Evolutionary conservation across 306 rosid genomes (phyloP).

Genomic region (Fragaria nilgerrensis): DNA sequence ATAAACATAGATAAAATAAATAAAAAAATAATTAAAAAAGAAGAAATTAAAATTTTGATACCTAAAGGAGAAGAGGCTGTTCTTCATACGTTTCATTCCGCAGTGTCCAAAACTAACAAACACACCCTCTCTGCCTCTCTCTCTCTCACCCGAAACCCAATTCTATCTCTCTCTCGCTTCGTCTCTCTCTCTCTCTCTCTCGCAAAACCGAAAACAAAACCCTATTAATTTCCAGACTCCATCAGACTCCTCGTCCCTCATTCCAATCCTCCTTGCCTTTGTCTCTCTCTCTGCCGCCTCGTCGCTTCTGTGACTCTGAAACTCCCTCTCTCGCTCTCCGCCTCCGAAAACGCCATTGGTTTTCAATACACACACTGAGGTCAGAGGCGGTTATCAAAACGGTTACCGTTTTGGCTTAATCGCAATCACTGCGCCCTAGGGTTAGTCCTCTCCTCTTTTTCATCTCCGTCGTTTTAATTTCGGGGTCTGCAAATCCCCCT

Average conservation of each 20-base stretch:
- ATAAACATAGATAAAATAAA: not conserved
- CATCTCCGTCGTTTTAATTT: not conserved
- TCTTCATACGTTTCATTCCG: conserved; percentile 63
- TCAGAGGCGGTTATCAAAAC: conserved; percentile 48
- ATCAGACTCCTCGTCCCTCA: conserved; percentile 12
- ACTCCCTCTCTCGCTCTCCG: not conserved
- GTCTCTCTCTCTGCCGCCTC: not conserved
- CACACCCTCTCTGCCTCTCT: conserved; percentile 15
- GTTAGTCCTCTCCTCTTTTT: conserved; percentile 39
- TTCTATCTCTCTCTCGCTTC: conserved; percentile 25
- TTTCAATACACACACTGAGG: conserved; percentile 5
- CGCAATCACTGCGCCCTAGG: conserved; percentile 63
- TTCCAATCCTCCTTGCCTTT: conserved; percentile 14
- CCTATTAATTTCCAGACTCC: conserved; percentile 42
- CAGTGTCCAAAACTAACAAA: conserved; percentile 42
- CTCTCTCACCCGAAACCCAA: conserved; percentile 15
- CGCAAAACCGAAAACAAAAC: conserved; percentile 48
- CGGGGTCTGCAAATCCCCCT: conserved; percentile 45
- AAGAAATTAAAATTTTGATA: not conserved
- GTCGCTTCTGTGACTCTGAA: not conserved
- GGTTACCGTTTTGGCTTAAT: conserved; percentile 52
- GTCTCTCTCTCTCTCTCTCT: conserved; percentile 3
- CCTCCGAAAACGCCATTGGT: conserved; percentile 55
- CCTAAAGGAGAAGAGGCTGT: conserved; percentile 38
- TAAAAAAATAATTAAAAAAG: not conserved